A percentile compares a stretch with the other conserved stretches of the same genome.
Conservation (phyloP, 257 asterid species). For the Ligustrum vulgare region DNA sequence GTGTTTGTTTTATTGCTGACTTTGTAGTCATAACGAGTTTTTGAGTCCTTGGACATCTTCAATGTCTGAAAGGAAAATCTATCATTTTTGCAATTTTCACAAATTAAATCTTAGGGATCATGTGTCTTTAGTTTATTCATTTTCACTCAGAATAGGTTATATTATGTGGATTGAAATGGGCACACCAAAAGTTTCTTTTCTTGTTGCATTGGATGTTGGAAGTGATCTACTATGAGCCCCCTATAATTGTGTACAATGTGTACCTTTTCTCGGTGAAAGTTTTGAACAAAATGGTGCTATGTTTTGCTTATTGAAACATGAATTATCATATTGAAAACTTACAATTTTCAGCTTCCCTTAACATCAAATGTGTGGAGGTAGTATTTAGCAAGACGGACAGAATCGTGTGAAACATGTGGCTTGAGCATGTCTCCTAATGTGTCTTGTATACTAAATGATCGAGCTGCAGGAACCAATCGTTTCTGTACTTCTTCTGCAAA, state of each 20-base stretch:
- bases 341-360: too few relatives aligned
- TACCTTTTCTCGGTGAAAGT: too few relatives aligned
- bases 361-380: conserved; percentile 40
- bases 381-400: conserved; percentile 42
- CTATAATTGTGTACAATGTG: too few relatives aligned
- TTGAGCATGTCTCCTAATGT: conserved; percentile 47
- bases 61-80: background rate
- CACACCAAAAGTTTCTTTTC: conserved; percentile 76
- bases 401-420: conserved; percentile 86
- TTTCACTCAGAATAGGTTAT: conserved; percentile 55
- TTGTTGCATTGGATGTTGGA: conserved; percentile 83
- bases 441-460: conserved; percentile 48
- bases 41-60: conserved; percentile 8
- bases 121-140: conserved; percentile 20
- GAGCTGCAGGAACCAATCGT: conserved; percentile 55
- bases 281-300: too few relatives aligned
- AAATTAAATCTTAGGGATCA: background rate
- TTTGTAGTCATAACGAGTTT: conserved; percentile 3
- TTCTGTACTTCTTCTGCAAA: conserved; percentile 85
- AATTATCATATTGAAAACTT: too few relatives aligned
- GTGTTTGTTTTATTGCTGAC: conserved; percentile 8
- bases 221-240: conserved; percentile 94
- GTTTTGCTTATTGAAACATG: too few relatives aligned
- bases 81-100: background rate
- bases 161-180: conserved; percentile 86